A percentile compares a stretch with the other conserved stretches of the same genome.
These are phyloP conservation scores for Xylaria sp. DNA, from an alignment of 2,329 filamentous ascomycete genomes.

Conservation along the genomic window DNA sequence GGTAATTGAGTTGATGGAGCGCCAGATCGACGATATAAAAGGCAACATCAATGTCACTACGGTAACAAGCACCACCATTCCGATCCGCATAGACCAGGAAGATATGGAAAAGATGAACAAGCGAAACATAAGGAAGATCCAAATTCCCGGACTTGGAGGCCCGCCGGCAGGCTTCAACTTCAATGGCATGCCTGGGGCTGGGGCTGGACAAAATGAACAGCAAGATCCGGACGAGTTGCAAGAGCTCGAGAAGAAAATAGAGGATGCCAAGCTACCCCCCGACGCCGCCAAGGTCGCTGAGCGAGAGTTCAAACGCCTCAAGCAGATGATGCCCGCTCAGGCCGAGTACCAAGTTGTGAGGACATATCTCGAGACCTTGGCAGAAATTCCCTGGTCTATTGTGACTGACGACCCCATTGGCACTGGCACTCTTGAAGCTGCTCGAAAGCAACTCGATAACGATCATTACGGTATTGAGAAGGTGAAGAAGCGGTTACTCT, in stretches of 20 bases:
- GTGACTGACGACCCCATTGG: conserved; percentile 88
- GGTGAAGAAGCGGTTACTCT: conserved; percentile 94
- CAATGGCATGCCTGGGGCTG: conserved; percentile 59
- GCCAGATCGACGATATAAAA: conserved; percentile 86
- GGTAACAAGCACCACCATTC: conserved; percentile 73
- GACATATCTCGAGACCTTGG: conserved; percentile 92
- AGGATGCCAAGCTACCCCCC: conserved; percentile 80
- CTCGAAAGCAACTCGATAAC: conserved; percentile 90
- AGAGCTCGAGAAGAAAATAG: conserved; percentile 87
- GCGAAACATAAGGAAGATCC: conserved; percentile 41
- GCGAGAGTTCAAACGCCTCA: conserved; percentile 85
- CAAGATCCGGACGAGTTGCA: conserved; percentile 91
- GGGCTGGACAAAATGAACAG: conserved; percentile 68
- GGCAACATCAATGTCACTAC: conserved; percentile 87
- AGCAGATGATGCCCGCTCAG: conserved; percentile 96
- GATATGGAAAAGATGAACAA: conserved; percentile 63
- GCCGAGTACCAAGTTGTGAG: conserved; percentile 95
- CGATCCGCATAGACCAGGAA: conserved; percentile 68
- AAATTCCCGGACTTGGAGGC: conserved; percentile 30
- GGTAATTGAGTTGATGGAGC: conserved; percentile 84
- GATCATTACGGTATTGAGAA: conserved; percentile 97
- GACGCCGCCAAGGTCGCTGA: conserved; percentile 93
- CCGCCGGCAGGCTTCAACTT: conserved; percentile 48
- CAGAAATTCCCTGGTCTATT: conserved; percentile 92
- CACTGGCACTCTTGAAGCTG: conserved; percentile 78